phyloP scores from a whole-genome alignment of 2,329 filamentous ascomycete genomes.

The Colletotrichum sp. region DNA sequence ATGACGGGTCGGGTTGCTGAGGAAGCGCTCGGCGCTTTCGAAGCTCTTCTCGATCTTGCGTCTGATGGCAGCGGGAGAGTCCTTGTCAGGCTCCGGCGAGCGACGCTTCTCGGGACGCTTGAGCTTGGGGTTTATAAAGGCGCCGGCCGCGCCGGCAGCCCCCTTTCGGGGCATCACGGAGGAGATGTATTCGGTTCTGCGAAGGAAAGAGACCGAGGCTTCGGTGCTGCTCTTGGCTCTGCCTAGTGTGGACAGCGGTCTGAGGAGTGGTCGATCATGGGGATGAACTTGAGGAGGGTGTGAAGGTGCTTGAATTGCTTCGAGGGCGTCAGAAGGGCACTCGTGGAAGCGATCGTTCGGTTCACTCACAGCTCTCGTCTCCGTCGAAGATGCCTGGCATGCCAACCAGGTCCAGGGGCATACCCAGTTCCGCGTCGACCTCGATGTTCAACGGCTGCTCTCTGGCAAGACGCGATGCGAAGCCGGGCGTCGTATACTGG shows the following conservation, averaged over 20 bases:
- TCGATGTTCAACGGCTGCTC: conserved; percentile 97
- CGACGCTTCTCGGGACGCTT: conserved; percentile 46
- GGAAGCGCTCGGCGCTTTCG: conserved; percentile 55
- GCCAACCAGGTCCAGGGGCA: conserved; percentile 94
- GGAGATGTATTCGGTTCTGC: conserved; percentile 94
- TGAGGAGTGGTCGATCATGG: conserved; percentile 82
- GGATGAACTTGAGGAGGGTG: conserved; percentile 77
- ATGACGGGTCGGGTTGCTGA: conserved; percentile 59
- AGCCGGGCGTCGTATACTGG: conserved; percentile 89
- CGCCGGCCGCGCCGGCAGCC: conserved; percentile 45
- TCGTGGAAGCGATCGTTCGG: neutral
- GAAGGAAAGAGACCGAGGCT: conserved; percentile 87
- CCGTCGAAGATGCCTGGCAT: conserved; percentile 95
- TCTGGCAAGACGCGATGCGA: conserved; percentile 85
- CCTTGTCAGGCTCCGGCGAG: conserved; percentile 64
- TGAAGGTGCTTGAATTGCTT: conserved; percentile 83
- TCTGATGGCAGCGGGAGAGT: conserved; percentile 70
- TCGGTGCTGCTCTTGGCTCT: conserved; percentile 76
- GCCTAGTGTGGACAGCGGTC: conserved; percentile 82
- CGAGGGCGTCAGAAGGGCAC: conserved; percentile 19
- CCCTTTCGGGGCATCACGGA: conserved; percentile 60
- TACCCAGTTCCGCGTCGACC: conserved; percentile 95
- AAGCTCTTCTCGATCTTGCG: conserved; percentile 71
- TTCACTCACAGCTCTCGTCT: conserved; percentile 84
- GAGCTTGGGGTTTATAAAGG: conserved; percentile 34